Evolutionary conservation across 768 basidiomycete species (phyloP).

Genomic region (Termitomyces sp.): DNA sequence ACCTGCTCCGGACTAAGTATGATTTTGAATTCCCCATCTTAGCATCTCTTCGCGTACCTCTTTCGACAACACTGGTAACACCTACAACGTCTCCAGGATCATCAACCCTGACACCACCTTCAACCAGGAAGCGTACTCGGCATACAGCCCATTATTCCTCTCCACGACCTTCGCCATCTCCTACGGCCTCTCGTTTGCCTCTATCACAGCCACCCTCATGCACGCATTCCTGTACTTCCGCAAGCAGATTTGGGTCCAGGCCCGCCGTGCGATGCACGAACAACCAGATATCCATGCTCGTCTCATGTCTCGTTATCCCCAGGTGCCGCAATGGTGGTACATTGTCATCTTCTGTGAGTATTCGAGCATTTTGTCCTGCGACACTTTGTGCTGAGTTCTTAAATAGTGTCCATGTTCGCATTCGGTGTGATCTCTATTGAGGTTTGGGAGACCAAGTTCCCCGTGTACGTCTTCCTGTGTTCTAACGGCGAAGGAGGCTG

Average conservation of each 20-base stretch:
- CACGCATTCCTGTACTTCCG: slow-evolving; percentile 76
- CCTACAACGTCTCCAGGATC: slow-evolving; percentile 60
- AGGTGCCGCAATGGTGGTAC: slow-evolving; percentile 89
- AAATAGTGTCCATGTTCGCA: slow-evolving; percentile 56
- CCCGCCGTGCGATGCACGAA: slow-evolving; percentile 68
- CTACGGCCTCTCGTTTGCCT: slow-evolving; percentile 83
- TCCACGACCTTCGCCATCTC: slow-evolving; percentile 74
- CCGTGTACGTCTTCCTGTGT: slow-evolving; percentile 52
- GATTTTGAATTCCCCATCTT: slow-evolving; percentile 10
- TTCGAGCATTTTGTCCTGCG: slow-evolving; percentile 14
- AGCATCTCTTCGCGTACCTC: slow-evolving; percentile 63
- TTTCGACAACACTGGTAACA: slow-evolving; percentile 58
- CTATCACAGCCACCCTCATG: slow-evolving; percentile 70
- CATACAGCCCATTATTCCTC: slow-evolving; percentile 63
- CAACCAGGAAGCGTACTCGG: slow-evolving; percentile 51
- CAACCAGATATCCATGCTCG: slow-evolving; percentile 86
- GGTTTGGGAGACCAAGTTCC: slow-evolving; percentile 70
- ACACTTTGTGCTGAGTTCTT: neutral
- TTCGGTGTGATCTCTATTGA: slow-evolving; percentile 71
- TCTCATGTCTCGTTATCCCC: slow-evolving; percentile 73
- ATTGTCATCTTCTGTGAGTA: slow-evolving; percentile 54
- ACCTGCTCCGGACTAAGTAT: neutral
- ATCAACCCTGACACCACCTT: slow-evolving; percentile 53
- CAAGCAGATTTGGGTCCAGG: slow-evolving; percentile 74
- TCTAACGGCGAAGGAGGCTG: neutral